Conservation (phyloP, 2,329 filamentous ascomycete species). For the Teratosphaeria gauchensis region DNA sequence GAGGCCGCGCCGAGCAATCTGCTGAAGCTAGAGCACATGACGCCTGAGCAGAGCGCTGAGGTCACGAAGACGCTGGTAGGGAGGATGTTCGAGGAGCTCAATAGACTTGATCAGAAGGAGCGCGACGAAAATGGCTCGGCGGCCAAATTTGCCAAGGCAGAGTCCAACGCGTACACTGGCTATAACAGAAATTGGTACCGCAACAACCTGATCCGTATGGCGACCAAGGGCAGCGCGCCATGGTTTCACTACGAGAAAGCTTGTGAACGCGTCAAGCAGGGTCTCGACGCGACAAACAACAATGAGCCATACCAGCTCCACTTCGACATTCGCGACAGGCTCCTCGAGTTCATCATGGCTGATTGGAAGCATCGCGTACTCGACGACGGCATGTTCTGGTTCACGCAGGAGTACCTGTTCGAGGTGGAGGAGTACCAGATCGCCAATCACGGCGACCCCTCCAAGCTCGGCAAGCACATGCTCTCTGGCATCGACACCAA, state of each 20-base stretch:
- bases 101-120: background rate
- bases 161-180: background rate
- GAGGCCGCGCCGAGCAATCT: background rate
- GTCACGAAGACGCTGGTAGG: background rate
- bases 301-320: slow-evolving; percentile 41
- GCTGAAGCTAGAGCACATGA: background rate
- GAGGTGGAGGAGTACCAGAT: slow-evolving; percentile 49
- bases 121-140: background rate
- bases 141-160: background rate
- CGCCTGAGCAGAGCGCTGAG: background rate
- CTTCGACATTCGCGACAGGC: slow-evolving; percentile 64
- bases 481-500: background rate
- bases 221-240: slow-evolving; percentile 41
- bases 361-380: slow-evolving; percentile 77
- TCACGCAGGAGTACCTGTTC: slow-evolving; percentile 97
- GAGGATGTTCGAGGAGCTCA: background rate
- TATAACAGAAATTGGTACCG: slow-evolving; percentile 78
- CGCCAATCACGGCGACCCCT: background rate
- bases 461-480: background rate
- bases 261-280: background rate
- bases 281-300: slow-evolving; percentile 16
- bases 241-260: background rate
- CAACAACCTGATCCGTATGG: slow-evolving; percentile 74
- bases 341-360: slow-evolving; percentile 80
- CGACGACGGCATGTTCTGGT: slow-evolving; percentile 83